Conservation (phyloP, 768 basidiomycete genomes). For the Boletales sp. region DNA sequence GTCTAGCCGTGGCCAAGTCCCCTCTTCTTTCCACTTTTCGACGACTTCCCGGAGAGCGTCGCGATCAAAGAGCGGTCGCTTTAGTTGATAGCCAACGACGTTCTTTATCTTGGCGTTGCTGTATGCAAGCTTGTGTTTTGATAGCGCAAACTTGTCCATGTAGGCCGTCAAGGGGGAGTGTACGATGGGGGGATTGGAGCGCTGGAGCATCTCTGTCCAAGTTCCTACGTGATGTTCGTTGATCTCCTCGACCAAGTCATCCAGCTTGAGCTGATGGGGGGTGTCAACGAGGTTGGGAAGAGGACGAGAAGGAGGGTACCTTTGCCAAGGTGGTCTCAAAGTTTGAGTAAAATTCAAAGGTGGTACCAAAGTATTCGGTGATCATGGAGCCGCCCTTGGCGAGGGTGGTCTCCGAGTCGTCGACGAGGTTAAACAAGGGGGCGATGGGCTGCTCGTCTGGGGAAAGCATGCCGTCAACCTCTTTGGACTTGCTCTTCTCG, state of each 20-base stretch:
- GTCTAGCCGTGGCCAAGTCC: slow-evolving; percentile 33
- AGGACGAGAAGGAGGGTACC: slow-evolving; percentile 33
- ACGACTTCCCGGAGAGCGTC: slow-evolving; percentile 66
- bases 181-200: slow-evolving; percentile 64
- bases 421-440: slow-evolving; percentile 83
- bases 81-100: slow-evolving; percentile 65
- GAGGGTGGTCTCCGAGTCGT: slow-evolving; percentile 71
- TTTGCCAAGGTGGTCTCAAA: slow-evolving; percentile 65
- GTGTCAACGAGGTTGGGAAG: background rate
- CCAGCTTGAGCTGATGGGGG: slow-evolving; percentile 49
- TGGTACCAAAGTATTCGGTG: slow-evolving; percentile 72
- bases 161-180: slow-evolving; percentile 76
- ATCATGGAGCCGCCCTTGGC: slow-evolving; percentile 62
- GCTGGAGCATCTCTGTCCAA: slow-evolving; percentile 79
- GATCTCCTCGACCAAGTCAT: slow-evolving; percentile 76
- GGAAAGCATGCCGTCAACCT: slow-evolving; percentile 59
- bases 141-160: slow-evolving; percentile 70
- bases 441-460: slow-evolving; percentile 58
- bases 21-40: slow-evolving; percentile 78
- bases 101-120: slow-evolving; percentile 71
- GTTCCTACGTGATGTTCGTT: slow-evolving; percentile 80
- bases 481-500: slow-evolving; percentile 63
- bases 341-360: slow-evolving; percentile 76
- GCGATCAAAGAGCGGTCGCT: slow-evolving; percentile 57
- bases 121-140: slow-evolving; percentile 67